Percentiles rank a stretch among this genome's conserved stretches.
These are phyloP conservation scores for Ophiostoma montium DNA, from an alignment of 2,329 filamentous ascomycete species.

Conservation along the genomic window DNA sequence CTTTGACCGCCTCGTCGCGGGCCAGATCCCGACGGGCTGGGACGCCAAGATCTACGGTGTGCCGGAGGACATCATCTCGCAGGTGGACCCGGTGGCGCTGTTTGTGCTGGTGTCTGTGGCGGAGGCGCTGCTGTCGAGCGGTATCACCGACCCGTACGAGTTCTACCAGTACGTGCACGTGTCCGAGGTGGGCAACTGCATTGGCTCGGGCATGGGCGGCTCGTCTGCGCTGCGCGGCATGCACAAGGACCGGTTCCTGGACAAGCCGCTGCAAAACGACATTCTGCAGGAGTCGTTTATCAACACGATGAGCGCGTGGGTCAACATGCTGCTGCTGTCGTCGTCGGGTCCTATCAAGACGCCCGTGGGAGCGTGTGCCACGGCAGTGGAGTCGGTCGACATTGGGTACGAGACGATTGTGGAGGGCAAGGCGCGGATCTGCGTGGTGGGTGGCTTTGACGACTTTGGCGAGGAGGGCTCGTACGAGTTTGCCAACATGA, in stretches of 20 bases:
- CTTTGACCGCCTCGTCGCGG: constrained; percentile 93
- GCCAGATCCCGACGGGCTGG: constrained; percentile 95
- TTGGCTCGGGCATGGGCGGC: constrained; percentile 97
- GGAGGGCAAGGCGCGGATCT: constrained; percentile 93
- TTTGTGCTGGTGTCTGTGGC: constrained; percentile 90
- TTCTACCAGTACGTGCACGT: constrained; percentile 99
- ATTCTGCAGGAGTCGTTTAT: constrained; percentile 99
- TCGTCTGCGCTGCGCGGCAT: constrained; percentile 84
- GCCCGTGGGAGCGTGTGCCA: constrained; percentile 92
- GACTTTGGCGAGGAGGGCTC: constrained; percentile 99
- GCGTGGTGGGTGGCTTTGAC: constrained; percentile 96
- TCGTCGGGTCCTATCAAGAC: constrained; percentile 98
- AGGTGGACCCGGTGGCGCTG: constrained; percentile 92
- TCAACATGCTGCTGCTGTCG: constrained; percentile 96
- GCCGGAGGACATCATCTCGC: constrained; percentile 91
- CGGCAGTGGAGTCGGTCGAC: constrained; percentile 91
- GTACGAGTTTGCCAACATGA: constrained; percentile 99
- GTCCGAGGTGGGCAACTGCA: constrained; percentile 94
- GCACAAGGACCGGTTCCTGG: constrained; percentile 95
- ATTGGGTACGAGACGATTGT: constrained; percentile 98
- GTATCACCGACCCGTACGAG: constrained; percentile 97
- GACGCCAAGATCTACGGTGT: constrained; percentile 92
- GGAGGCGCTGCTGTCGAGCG: constrained; percentile 77
- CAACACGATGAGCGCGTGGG: constrained; percentile 99
- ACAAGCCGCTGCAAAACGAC: constrained; percentile 96